These are phyloP conservation scores for Pilasporangium apinafurcum DNA, from an alignment of 352 stramenopile genomes.

Conservation along the genomic window DNA sequence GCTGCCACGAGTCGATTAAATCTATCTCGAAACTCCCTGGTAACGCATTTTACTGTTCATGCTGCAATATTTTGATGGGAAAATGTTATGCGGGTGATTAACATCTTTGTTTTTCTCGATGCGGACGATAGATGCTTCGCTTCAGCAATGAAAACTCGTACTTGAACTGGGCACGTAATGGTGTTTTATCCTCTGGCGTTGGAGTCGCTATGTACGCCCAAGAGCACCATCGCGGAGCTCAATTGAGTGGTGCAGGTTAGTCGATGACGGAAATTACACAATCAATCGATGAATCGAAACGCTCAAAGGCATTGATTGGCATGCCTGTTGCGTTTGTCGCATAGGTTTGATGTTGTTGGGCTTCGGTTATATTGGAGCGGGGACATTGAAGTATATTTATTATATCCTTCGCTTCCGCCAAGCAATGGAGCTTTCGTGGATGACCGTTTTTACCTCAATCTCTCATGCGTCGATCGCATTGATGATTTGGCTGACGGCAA, in stretches of 20 bases:
- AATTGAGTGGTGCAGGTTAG: slow-evolving; percentile 71
- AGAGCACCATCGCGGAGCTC: slow-evolving; percentile 80
- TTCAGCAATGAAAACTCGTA: slow-evolving; percentile 89
- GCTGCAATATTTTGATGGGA: background rate
- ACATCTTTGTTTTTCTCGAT: too few species aligned
- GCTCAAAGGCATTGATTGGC: too few species aligned
- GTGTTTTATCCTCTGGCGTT: slow-evolving; percentile 73
- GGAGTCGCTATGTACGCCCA: slow-evolving; percentile 86
- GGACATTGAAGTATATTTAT: slow-evolving; percentile 87
- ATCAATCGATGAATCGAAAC: too few species aligned
- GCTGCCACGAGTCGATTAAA: slow-evolving; percentile 20
- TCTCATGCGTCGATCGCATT: slow-evolving; percentile 77
- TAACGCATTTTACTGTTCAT: background rate
- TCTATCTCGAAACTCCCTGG: slow-evolving; percentile 25
- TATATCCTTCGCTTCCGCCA: slow-evolving; percentile 86
- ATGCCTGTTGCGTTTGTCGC: background rate
- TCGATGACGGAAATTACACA: too few species aligned
- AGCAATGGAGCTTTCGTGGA: slow-evolving; percentile 83
- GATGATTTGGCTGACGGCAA: slow-evolving; percentile 81
- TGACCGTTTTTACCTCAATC: slow-evolving; percentile 76
- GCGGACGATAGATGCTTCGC: slow-evolving; percentile 43
- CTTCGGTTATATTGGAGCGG: slow-evolving; percentile 86
- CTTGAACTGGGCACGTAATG: slow-evolving; percentile 84
- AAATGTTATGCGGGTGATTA: background rate
- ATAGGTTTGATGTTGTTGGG: slow-evolving; percentile 67